These are phyloP conservation scores for Colletotrichum sp. DNA, from an alignment of 2,329 filamentous ascomycete species.

Conservation along the genomic window DNA sequence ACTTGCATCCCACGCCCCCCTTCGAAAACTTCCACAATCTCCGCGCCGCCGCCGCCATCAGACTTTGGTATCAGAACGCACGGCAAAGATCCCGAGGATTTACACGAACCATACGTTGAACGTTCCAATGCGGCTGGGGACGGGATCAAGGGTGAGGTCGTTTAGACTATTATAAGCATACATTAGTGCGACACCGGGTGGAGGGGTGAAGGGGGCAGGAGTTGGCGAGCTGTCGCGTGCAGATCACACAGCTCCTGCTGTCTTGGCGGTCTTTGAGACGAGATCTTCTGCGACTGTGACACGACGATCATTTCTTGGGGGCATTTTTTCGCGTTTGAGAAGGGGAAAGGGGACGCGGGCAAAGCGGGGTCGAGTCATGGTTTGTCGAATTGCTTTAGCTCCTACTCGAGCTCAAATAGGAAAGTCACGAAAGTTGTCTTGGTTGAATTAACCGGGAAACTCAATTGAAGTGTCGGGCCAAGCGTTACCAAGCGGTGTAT, in stretches of 20 bases:
- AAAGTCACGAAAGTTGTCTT: neutral
- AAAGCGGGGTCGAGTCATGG: neutral
- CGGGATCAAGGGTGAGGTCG: neutral
- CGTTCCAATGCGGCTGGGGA: neutral
- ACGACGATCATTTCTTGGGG: neutral
- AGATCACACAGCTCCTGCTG: neutral
- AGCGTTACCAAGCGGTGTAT: neutral
- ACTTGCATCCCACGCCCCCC: neutral
- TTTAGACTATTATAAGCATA: neutral
- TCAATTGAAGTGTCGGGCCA: neutral
- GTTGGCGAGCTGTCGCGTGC: constrained; percentile 8
- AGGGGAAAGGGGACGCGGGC: neutral
- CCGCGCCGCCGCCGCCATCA: neutral
- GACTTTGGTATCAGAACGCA: neutral
- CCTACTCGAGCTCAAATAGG: neutral
- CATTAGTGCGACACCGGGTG: neutral
- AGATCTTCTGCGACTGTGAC: constrained; percentile 7
- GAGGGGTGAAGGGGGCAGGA: neutral
- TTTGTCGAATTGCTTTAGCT: too few species aligned
- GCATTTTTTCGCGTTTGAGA: neutral
- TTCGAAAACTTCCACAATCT: neutral
- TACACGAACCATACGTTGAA: neutral
- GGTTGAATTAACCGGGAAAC: neutral
- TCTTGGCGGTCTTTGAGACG: constrained; percentile 1
- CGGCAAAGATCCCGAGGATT: neutral